Percentiles rank a stretch among this genome's conserved stretches.
Conservation (phyloP, 1,139 yeast species). For the Protomyces inundatus region DNA sequence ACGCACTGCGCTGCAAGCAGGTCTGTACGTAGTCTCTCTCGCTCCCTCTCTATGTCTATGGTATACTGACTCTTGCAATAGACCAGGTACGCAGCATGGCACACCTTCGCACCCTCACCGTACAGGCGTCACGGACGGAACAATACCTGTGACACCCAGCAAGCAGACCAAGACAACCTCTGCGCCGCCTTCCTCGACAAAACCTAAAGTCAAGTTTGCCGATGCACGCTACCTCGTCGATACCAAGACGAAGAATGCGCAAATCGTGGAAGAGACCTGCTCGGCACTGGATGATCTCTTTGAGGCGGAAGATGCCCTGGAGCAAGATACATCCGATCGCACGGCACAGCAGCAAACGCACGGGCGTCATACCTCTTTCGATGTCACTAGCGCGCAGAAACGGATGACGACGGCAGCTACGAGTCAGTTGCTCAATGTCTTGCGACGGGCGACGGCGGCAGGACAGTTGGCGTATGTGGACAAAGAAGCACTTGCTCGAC, state of each 20-base stretch:
- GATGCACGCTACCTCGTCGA: neutral
- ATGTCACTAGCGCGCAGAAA: neutral
- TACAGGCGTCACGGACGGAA: too few relatives aligned
- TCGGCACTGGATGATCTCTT: constrained; percentile 31
- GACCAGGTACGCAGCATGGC: too few relatives aligned
- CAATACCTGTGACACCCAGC: neutral
- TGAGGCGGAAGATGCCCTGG: constrained; percentile 33
- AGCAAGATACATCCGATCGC: constrained; percentile 32
- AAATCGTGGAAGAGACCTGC: constrained; percentile 14
- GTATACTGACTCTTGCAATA: too few relatives aligned
- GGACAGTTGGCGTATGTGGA: neutral
- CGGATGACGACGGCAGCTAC: neutral
- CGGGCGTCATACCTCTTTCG: constrained; percentile 33
- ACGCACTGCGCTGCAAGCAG: neutral
- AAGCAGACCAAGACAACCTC: neutral
- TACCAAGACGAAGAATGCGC: constrained; percentile 15
- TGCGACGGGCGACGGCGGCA: neutral
- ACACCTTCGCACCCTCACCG: too few relatives aligned
- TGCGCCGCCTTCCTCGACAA: neutral
- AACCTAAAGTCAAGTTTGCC: neutral
- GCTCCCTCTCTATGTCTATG: too few relatives aligned
- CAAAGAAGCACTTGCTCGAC: neutral
- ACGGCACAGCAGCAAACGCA: constrained; percentile 38
- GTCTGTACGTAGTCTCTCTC: neutral
- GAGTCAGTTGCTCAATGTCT: neutral